Evolutionary conservation across 257 asterid species (phyloP).

Genomic region (Nicotiana paniculata): DNA sequence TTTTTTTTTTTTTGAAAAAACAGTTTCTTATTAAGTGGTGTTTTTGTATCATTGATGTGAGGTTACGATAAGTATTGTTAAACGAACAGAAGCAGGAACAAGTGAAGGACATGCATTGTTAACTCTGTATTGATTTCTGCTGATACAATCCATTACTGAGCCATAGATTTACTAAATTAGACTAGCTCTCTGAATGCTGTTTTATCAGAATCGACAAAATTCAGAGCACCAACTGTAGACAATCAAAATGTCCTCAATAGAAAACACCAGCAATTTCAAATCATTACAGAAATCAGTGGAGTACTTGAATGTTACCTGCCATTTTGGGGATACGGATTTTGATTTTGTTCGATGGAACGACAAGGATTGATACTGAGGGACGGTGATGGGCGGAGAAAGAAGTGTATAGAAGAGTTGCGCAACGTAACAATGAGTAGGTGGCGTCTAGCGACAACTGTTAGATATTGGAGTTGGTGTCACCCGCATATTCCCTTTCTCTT

Average conservation of each 20-base stretch:
- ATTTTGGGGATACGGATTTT: background rate
- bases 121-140: background rate
- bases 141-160: background rate
- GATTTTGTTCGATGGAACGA: background rate
- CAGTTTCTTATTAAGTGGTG: background rate
- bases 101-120: background rate
- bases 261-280: background rate
- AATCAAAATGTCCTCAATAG: background rate
- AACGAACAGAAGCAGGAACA: background rate
- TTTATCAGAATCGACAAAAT: background rate
- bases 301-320: constrained; percentile 3
- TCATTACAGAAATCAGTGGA: background rate
- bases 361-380: background rate
- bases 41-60: background rate
- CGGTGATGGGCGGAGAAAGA: background rate
- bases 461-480: no score
- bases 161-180: background rate
- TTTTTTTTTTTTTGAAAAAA: background rate
- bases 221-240: background rate
- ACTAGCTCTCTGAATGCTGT: background rate
- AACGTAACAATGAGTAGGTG: background rate
- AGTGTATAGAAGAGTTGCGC: background rate
- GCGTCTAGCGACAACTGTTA: background rate
- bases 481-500: no score
- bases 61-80: no score